Conservation (phyloP, 805 yeast species). For the Schizosaccharomyces lindneri region DNA sequence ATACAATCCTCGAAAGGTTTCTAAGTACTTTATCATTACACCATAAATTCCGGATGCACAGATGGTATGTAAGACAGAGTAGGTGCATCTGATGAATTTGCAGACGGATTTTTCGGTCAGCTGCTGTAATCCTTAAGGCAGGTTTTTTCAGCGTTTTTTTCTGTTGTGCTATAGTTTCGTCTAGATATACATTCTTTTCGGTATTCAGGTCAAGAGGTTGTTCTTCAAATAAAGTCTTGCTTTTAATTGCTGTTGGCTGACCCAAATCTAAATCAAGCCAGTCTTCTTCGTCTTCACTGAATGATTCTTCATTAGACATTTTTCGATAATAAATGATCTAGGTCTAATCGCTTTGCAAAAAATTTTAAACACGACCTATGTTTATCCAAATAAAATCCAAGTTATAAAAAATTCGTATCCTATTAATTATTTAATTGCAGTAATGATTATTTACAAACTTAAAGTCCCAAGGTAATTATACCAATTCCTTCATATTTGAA, state of each 20-base stretch:
- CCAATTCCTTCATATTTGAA: too few species aligned
- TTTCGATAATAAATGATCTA: too few species aligned
- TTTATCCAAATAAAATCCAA: too few species aligned
- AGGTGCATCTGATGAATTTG: constrained; percentile 1
- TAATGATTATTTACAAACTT: too few species aligned
- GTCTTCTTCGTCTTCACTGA: background rate
- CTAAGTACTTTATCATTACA: background rate
- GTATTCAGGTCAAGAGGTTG: background rate
- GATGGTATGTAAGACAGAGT: background rate
- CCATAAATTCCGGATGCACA: background rate
- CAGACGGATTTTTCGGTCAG: background rate
- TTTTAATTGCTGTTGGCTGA: background rate
- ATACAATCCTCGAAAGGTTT: background rate
- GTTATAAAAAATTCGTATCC: too few species aligned
- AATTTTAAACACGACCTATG: too few species aligned
- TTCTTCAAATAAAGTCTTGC: background rate
- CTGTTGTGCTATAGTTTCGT: background rate
- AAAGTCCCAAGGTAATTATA: too few species aligned
- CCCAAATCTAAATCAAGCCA: background rate
- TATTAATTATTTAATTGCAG: too few species aligned
- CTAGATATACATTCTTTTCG: background rate
- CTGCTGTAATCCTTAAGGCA: background rate
- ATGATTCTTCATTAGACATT: too few species aligned
- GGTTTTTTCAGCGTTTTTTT: background rate
- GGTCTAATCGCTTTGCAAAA: too few species aligned